Base-by-base conservation (phyloP, 2,329 filamentous ascomycete species). In the Davidsoniella eucalypti region DNA sequence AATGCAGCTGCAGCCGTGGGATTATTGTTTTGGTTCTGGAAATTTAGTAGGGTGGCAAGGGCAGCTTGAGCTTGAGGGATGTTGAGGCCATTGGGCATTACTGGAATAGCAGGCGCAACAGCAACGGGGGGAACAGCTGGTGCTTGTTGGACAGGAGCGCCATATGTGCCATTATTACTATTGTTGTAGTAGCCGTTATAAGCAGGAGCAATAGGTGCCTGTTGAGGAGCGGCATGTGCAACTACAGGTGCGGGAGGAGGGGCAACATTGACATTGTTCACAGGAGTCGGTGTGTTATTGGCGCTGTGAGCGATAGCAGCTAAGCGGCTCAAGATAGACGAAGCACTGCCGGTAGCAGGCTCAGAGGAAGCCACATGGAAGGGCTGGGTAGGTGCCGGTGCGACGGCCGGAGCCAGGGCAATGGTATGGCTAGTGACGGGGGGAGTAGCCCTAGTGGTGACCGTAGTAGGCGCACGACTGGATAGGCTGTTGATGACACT, bases 271-370 rank as follows among this genome's bases (percentile, higher is more conserved):
- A 64, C 58, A 61, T 67, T 65, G 48, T 72, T 66, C 44, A 70
- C 65, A 37, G 71, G 65, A 54, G 75, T 61, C 47, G 67, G 57
- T 47, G 56, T 61, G 58, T 60, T 67, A 59, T 59, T 75, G 62
- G 80, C 87, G 63, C 86, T 82, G 56, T 84, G 82, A 38, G 84
- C 83, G 66, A 92, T 83, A 60, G 84, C 85, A 56, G 84, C 83
- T 55, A 92, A 73, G 42, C 51, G 41, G 17, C 51, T 50, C 21
- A 53, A 39, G 58, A 92, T 87, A 56, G 78, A 81, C 54, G 69
- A 65, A 54, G 69, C 64, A 50, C 62, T 65, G 41, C 69, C 71
- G 51, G 71, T 64, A 55, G 60, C 62, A 53, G 65, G 60, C 10
- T 44, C 49, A 7, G 42, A 17, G 14, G 45, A 14, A 12, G 39